Evolutionary conservation across 2,329 filamentous ascomycete species (phyloP).

Genomic region (Magnaporthiopsis poae): DNA sequence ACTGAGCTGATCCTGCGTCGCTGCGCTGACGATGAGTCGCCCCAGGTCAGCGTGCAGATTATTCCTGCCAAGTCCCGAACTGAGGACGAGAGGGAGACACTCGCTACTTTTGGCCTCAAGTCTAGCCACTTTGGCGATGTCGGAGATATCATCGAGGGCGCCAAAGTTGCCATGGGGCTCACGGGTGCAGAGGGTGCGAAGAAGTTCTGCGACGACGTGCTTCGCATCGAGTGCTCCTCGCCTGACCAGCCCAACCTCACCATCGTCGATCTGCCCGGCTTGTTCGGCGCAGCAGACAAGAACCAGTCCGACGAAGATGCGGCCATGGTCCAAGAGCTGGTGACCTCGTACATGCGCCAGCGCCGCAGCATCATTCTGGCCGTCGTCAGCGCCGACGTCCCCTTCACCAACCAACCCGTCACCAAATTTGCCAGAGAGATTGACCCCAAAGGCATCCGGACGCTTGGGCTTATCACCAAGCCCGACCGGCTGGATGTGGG

Average conservation of each 20-base stretch:
- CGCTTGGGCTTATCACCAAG: conserved; percentile 49
- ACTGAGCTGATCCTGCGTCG: conserved; percentile 51
- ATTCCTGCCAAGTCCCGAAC: conserved; percentile 23
- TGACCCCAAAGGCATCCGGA: conserved; percentile 27
- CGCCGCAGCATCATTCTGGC: conserved; percentile 50
- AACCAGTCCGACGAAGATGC: conserved; percentile 35
- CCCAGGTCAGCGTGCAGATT: conserved; percentile 16
- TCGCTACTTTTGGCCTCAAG: conserved; percentile 19
- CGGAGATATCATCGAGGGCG: conserved; percentile 26
- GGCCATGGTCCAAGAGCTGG: conserved; percentile 35
- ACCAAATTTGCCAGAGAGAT: conserved; percentile 35
- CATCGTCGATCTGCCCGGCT: conserved; percentile 49
- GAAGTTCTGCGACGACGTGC: conserved; percentile 36
- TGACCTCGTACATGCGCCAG: conserved; percentile 46
- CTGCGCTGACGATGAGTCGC: conserved; percentile 21
- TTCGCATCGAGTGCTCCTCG: conserved; percentile 38
- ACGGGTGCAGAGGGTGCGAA: conserved; percentile 22
- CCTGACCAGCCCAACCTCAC: conserved; percentile 42
- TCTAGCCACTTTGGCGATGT: conserved; percentile 18
- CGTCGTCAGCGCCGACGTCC: conserved; percentile 42
- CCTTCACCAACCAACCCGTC: conserved; percentile 48
- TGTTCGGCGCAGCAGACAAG: conserved; percentile 39
- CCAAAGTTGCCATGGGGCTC: conserved; percentile 37
- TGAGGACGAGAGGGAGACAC: conserved; percentile 17
- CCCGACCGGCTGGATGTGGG: conserved; percentile 32